phyloP scores from a whole-genome alignment of 129 eudicot species.

The Lonicera japonica region DNA sequence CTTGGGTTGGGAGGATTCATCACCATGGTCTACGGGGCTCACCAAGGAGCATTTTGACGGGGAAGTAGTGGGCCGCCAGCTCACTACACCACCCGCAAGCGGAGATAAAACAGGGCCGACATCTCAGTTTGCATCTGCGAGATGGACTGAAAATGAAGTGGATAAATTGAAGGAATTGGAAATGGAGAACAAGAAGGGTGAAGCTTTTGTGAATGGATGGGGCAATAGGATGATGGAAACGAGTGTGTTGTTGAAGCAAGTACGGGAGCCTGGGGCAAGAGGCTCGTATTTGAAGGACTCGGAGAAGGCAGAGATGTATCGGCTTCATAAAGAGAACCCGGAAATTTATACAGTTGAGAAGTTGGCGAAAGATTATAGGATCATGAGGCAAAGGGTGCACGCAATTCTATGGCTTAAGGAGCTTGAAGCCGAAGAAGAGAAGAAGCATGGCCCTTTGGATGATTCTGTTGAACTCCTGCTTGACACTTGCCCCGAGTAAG shows the following conservation, averaged over 20 bases:
- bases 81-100: constrained; percentile 12
- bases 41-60: constrained; percentile 87
- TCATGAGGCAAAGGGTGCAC: constrained; percentile 90
- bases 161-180: constrained; percentile 27
- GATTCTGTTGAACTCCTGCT: constrained; percentile 78
- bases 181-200: constrained; percentile 25
- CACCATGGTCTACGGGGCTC: constrained; percentile 74
- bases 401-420: constrained; percentile 91
- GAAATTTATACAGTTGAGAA: constrained; percentile 78
- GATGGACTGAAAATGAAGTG: constrained; percentile 30
- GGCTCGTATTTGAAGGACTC: constrained; percentile 80
- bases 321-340: constrained; percentile 77
- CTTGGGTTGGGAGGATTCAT: constrained; percentile 53
- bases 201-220: constrained; percentile 45
- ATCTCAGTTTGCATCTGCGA: constrained; percentile 17
- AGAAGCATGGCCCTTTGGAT: constrained; percentile 77
- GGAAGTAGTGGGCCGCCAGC: constrained; percentile 49
- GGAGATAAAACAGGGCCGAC: constrained; percentile 3
- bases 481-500: constrained; percentile 82
- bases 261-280: constrained; percentile 82
- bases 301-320: constrained; percentile 84
- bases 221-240: constrained; percentile 43
- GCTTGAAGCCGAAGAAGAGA: constrained; percentile 76
- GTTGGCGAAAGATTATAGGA: constrained; percentile 73
- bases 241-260: constrained; percentile 62